Base-by-base conservation (phyloP, 2,329 filamentous ascomycete species). In the Verticillium albo-atrum region DNA sequence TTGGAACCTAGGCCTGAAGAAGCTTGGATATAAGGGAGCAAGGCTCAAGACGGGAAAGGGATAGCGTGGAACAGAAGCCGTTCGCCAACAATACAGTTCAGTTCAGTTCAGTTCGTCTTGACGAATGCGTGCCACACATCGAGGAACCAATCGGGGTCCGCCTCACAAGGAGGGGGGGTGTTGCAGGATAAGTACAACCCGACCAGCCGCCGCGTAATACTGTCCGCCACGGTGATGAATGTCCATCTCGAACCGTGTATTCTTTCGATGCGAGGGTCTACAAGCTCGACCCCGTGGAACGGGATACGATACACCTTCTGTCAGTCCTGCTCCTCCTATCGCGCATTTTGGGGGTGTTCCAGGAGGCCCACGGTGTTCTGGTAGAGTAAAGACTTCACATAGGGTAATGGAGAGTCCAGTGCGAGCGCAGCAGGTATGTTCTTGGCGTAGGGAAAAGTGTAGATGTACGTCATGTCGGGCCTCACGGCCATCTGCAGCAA, bases 171-270 rank as follows among this genome's bases (percentile, higher is more conserved):
- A 69, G 62, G 69, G 75, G 3, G 71, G 69, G 34, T 76, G 75
- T 34, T 78, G 74, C 59, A 70, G 72, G 2, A 68, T 68, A 75
- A 64, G 12, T 68, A 68, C 1, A 64, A 59, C 0, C 25, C 42
- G 1, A 75, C 59, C 0, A 75, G 61, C 10, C 70, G 68, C 28
- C 70, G 66, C 68, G 77, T 71, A 7, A 78, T 64, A 1, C 20
- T 57, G 42, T 78, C 69, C 28, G 78, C 71, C 6, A 62, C 58
- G 50, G 68, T 71, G 3, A 77, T 70, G 0, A 58, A 58, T 0
- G 76, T 78, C 76, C 76, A 78, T 6, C 60, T 42, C 1, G 75
- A 75, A 2, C 70, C 63, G 14, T 62, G 68, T 1, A 68, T 65
- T 4, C 6, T 3, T 10, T 51, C 47, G 47, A 51, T n/a, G 20